Percentiles rank a stretch among this genome's conserved stretches.
Conservation (phyloP, 352 stramenopile species). For the Globisporangium lucens region DNA sequence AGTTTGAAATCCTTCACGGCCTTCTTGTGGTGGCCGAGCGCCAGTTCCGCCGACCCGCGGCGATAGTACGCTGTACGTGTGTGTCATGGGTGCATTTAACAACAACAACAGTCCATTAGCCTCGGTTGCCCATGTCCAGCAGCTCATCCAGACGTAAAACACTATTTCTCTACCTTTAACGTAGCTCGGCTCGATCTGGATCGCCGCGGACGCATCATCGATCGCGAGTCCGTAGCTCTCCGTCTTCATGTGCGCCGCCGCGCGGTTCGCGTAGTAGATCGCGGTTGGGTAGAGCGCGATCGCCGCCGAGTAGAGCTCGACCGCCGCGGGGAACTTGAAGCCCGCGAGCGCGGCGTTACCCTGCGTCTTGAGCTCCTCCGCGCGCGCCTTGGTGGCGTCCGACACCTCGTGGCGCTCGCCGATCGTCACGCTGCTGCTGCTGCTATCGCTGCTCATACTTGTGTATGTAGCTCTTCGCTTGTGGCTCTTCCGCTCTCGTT, state of each 20-base stretch:
- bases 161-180: slow-evolving; percentile 83
- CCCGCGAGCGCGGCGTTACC: slow-evolving; percentile 82
- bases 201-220: slow-evolving; percentile 92
- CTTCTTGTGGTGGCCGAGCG: slow-evolving; percentile 96
- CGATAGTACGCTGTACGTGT: slow-evolving; percentile 93
- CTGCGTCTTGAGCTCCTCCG: slow-evolving; percentile 79
- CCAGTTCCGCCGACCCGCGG: slow-evolving; percentile 94
- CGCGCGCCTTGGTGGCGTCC: slow-evolving; percentile 55
- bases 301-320: slow-evolving; percentile 88
- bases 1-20: slow-evolving; percentile 96
- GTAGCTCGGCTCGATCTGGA: slow-evolving; percentile 94
- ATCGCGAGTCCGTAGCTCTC: slow-evolving; percentile 99
- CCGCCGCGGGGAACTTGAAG: slow-evolving; percentile 77
- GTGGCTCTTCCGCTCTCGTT: background rate
- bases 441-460: slow-evolving; percentile 28
- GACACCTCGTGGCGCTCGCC: slow-evolving; percentile 56
- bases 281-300: slow-evolving; percentile 87
- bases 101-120: background rate
- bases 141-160: background rate
- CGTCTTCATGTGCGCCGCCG: slow-evolving; percentile 96
- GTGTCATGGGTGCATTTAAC: background rate
- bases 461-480: slow-evolving; percentile 8
- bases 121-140: background rate
- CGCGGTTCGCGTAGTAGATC: slow-evolving; percentile 94
- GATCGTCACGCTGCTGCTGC: slow-evolving; percentile 32